Base-by-base conservation (phyloP, 768 basidiomycete species). In the Russula lepida region DNA sequence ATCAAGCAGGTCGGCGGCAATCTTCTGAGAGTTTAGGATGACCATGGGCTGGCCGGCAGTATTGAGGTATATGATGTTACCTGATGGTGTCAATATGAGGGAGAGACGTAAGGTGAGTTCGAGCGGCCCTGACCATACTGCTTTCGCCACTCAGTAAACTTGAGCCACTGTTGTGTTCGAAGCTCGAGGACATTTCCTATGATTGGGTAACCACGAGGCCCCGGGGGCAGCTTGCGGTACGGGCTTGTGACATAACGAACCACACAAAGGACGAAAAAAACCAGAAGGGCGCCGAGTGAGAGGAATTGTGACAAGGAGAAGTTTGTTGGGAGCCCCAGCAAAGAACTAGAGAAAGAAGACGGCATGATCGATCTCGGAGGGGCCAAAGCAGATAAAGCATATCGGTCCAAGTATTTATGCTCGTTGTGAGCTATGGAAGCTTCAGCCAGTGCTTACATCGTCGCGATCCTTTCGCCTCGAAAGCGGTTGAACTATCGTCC, bases 1-100 rank as follows among this genome's bases (percentile, higher is more conserved):
- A n/a, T 74, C 73, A 4, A 73, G 65, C 8, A 74, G 65, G 25
- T 74, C 73, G 17, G 59, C 52, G 0, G 69, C 71, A 23, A 66
- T 69, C 44, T 71, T 65, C 17, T 63, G 57, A 30, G 68, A 65
- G 54, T 69, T 72, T 48, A 74, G 62, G 33, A 74, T 56, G 15
- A 74, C 58, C 46, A 69, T 49, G 9, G 64, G 52, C 13, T 46
- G 58, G n/a, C 65, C 66, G 5, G 67, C 50, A 21, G 68, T 58
- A 49, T 62, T 54, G n/a, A 71, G 49, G 56, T 71, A 65, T 11
- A 70, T 50, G 12, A 64, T 8, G 23, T 64, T 27, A n/a, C 63
- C 59, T 64, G 27, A 12, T 35, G 19, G 11, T 4, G 25, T 32
- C 4, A 35, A 48, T 17, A 43, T 44, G 19, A 48, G 41, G 27